These are phyloP conservation scores for Craterostigma plantagineum DNA, from an alignment of 257 asterid genomes.

Conservation along the genomic window DNA sequence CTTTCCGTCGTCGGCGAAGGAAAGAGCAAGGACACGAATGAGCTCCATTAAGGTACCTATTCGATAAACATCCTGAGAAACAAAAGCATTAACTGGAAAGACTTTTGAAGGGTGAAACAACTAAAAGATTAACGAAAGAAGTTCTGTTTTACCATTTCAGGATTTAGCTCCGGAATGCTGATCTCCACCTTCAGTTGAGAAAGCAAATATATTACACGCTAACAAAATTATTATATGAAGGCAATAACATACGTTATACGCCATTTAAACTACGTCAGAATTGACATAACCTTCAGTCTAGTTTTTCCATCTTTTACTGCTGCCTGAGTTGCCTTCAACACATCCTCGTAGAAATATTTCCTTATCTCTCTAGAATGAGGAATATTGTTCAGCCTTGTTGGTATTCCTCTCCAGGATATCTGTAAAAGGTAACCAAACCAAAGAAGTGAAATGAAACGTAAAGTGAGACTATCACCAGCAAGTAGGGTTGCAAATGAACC, in stretches of 20 bases:
- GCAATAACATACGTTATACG: slow-evolving; percentile 3
- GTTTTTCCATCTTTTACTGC: slow-evolving; percentile 77
- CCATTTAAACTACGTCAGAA: slow-evolving; percentile 1
- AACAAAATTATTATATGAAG: not conserved
- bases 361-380: slow-evolving; percentile 97
- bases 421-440: slow-evolving; percentile 20
- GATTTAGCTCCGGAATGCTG: slow-evolving; percentile 89
- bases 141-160: slow-evolving; percentile 71
- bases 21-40: slow-evolving; percentile 65
- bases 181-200: slow-evolving; percentile 58
- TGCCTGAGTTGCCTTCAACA: slow-evolving; percentile 63
- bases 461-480: too few species aligned
- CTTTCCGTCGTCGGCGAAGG: slow-evolving; percentile 94
- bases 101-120: slow-evolving; percentile 4
- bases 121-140: not conserved
- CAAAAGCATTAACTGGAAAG: slow-evolving; percentile 17
- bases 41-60: slow-evolving; percentile 98
- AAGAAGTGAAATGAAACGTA: slow-evolving; percentile 4
- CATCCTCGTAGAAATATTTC: slow-evolving; percentile 73
- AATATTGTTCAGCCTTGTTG: slow-evolving; percentile 79
- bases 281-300: slow-evolving; percentile 48
- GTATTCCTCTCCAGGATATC: slow-evolving; percentile 87
- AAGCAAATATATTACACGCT: not conserved
- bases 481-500: slow-evolving; percentile 95
- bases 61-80: slow-evolving; percentile 93